Conservation (phyloP, 192 early-diverging fungal species). For the Cladochytrium replicatum region DNA sequence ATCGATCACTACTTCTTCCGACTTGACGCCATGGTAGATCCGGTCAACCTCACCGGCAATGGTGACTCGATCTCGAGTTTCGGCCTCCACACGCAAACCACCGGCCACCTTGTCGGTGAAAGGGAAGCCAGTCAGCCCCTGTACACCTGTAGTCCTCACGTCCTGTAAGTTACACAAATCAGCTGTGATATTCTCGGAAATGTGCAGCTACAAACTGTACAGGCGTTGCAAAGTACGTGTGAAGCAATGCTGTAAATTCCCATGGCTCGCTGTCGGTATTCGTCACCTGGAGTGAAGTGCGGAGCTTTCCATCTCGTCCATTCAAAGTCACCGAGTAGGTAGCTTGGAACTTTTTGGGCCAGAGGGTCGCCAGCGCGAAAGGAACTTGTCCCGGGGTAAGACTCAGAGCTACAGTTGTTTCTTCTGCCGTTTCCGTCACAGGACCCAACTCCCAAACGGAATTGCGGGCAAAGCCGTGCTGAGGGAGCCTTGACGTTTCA, state of each 20-base stretch:
- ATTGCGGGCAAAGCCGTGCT: slow-evolving; percentile 60
- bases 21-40: slow-evolving; percentile 63
- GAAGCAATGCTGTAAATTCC: slow-evolving; percentile 81
- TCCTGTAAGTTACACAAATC: slow-evolving; percentile 24
- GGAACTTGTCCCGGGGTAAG: slow-evolving; percentile 1
- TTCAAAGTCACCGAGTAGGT: slow-evolving; percentile 73
- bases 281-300: slow-evolving; percentile 59
- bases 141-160: slow-evolving; percentile 49
- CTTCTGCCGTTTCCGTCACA: slow-evolving; percentile 30
- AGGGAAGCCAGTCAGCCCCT: slow-evolving; percentile 47
- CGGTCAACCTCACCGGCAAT: slow-evolving; percentile 73
- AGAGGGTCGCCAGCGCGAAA: not conserved
- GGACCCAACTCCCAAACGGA: slow-evolving; percentile 29
- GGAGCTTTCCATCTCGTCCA: slow-evolving; percentile 44
- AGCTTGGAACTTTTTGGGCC: slow-evolving; percentile 69
- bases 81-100: slow-evolving; percentile 14
- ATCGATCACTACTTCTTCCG: slow-evolving; percentile 12
- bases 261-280: slow-evolving; percentile 64
- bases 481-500: slow-evolving; percentile 46
- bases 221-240: slow-evolving; percentile 67
- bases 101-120: slow-evolving; percentile 67
- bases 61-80: slow-evolving; percentile 42
- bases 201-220: not conserved
- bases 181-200: not conserved
- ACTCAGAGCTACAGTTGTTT: slow-evolving; percentile 43